These are phyloP conservation scores for Candida broadrunensis DNA, from an alignment of 805 yeast species.

Conservation along the genomic window DNA sequence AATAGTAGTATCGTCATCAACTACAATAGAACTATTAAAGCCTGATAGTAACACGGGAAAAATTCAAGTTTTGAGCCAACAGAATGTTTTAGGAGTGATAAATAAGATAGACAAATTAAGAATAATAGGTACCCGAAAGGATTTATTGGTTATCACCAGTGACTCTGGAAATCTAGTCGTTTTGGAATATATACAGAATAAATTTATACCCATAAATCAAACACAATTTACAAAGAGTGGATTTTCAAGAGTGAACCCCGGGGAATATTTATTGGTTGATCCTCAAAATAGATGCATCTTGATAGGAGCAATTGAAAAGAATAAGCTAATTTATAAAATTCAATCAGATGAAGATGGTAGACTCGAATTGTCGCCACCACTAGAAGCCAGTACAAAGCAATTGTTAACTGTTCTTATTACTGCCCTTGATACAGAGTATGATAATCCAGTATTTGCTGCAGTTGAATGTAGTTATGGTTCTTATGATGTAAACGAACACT, in stretches of 20 bases:
- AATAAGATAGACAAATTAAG: slow-evolving; percentile 51
- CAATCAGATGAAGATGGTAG: slow-evolving; percentile 43
- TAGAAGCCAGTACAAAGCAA: slow-evolving; percentile 58
- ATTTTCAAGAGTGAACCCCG: slow-evolving; percentile 71
- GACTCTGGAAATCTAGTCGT: slow-evolving; percentile 75
- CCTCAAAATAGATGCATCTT: slow-evolving; percentile 68
- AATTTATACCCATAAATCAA: slow-evolving; percentile 48
- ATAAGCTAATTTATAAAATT: slow-evolving; percentile 67
- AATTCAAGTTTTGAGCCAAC: slow-evolving; percentile 39
- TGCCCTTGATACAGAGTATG: slow-evolving; percentile 73
- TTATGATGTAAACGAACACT: slow-evolving; percentile 8
- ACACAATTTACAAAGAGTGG: slow-evolving; percentile 78
- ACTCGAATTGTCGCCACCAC: slow-evolving; percentile 63
- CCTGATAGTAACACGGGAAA: slow-evolving; percentile 57
- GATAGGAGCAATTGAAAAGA: slow-evolving; percentile 69
- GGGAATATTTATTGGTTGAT: slow-evolving; percentile 67
- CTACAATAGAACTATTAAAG: slow-evolving; percentile 51
- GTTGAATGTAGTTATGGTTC: slow-evolving; percentile 60
- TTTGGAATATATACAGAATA: slow-evolving; percentile 40
- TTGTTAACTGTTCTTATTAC: slow-evolving; percentile 50
- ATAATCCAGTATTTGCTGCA: slow-evolving; percentile 82
- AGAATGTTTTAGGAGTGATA: slow-evolving; percentile 57
- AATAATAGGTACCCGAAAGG: slow-evolving; percentile 51
- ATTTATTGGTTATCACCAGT: slow-evolving; percentile 63
- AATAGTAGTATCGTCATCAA: slow-evolving; percentile 55